phyloP scores from a whole-genome alignment of 108 stramenopile species.

The Fistulifera solaris region DNA sequence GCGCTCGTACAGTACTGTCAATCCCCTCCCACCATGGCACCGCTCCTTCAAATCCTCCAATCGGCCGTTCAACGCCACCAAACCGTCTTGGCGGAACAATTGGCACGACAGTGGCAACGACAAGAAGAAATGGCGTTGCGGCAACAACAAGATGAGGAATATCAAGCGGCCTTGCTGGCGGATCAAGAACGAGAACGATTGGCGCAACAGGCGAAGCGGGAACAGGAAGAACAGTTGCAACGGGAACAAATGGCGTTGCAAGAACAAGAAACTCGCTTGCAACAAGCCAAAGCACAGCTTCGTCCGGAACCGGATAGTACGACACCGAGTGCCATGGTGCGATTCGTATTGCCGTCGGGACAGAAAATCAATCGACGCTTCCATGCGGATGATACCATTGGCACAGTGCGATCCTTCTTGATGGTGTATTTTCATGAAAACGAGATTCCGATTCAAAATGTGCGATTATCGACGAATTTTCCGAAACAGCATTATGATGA shows the following conservation, averaged over 20 bases:
- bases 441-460: slow-evolving; percentile 32
- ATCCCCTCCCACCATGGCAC: slow-evolving; percentile 56
- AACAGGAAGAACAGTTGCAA: slow-evolving; percentile 14
- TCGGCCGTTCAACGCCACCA: slow-evolving; percentile 41
- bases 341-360: slow-evolving; percentile 71
- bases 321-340: slow-evolving; percentile 34
- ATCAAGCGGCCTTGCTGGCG: slow-evolving; percentile 58
- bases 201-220: slow-evolving; percentile 34
- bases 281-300: not conserved
- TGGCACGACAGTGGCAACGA: slow-evolving; percentile 42
- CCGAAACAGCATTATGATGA: slow-evolving; percentile 52
- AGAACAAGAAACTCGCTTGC: slow-evolving; percentile 4
- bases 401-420: slow-evolving; percentile 56
- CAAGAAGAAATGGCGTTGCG: slow-evolving; percentile 66
- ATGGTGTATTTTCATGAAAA: slow-evolving; percentile 61
- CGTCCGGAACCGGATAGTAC: slow-evolving; percentile 1
- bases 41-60: slow-evolving; percentile 32
- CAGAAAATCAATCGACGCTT: slow-evolving; percentile 71
- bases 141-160: slow-evolving; percentile 74
- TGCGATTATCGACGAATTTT: slow-evolving; percentile 67
- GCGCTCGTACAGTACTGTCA: slow-evolving; percentile 25
- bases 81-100: slow-evolving; percentile 29
- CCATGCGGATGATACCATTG: slow-evolving; percentile 42
- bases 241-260: slow-evolving; percentile 12
- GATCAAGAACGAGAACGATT: slow-evolving; percentile 59